A percentile compares a stretch with the other conserved stretches of the same genome.
Conservation (phyloP, 345 rosid genomes). For the Boechera divaricarpa region DNA sequence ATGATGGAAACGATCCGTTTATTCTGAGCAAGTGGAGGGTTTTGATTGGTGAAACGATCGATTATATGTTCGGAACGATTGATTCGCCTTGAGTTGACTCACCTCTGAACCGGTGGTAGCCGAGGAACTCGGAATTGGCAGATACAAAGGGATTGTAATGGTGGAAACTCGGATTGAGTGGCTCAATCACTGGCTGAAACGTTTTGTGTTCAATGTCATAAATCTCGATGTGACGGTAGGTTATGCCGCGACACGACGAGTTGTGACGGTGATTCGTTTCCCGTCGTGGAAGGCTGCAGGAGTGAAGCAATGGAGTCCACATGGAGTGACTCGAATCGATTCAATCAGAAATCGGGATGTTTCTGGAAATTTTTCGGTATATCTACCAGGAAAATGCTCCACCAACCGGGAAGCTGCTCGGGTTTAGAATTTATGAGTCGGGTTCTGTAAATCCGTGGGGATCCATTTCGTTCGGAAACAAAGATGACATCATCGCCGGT, state of each 20-base stretch:
- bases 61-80: slow-evolving; percentile 64
- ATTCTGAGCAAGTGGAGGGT: slow-evolving; percentile 62
- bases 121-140: slow-evolving; percentile 53
- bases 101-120: slow-evolving; percentile 87
- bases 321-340: slow-evolving; percentile 71
- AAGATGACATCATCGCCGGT: slow-evolving; percentile 51
- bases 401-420: slow-evolving; percentile 70
- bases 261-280: slow-evolving; percentile 68
- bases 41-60: slow-evolving; percentile 62
- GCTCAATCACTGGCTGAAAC: slow-evolving; percentile 61
- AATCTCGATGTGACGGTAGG: slow-evolving; percentile 72
- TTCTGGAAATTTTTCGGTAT: slow-evolving; percentile 45
- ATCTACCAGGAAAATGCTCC: slow-evolving; percentile 74
- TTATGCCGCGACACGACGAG: slow-evolving; percentile 54
- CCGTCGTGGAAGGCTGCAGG: slow-evolving; percentile 75
- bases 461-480: slow-evolving; percentile 72
- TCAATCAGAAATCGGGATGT: slow-evolving; percentile 32
- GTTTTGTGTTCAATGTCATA: slow-evolving; percentile 52
- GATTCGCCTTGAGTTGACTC: slow-evolving; percentile 58
- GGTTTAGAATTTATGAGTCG: slow-evolving; percentile 47
- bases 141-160: slow-evolving; percentile 88
- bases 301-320: slow-evolving; percentile 90
- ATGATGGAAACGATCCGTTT: slow-evolving; percentile 71
- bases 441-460: slow-evolving; percentile 53
- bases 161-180: slow-evolving; percentile 66